Percentiles rank a stretch among this genome's conserved stretches.
phyloP scores from a whole-genome alignment of 1,139 yeast species.

The Scheffersomyces segobiensis region DNA sequence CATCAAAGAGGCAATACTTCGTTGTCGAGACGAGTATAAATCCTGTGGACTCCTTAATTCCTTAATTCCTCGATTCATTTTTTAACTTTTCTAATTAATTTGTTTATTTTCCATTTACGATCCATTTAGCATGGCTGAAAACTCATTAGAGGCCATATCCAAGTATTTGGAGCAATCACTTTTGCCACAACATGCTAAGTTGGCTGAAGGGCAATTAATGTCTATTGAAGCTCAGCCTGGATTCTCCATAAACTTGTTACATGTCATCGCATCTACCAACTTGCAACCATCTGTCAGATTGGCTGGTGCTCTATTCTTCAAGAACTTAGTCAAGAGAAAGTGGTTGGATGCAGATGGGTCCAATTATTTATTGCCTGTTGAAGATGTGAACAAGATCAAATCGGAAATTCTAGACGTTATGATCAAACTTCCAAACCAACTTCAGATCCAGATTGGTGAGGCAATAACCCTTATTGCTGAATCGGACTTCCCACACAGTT shows the following conservation, averaged over 20 bases:
- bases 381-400: constrained; percentile 71
- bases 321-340: constrained; percentile 77
- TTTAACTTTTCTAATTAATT: too few relatives aligned
- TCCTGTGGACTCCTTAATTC: neutral
- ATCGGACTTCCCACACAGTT: constrained; percentile 88
- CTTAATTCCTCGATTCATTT: neutral
- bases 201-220: constrained; percentile 60
- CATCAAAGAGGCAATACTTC: neutral
- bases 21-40: neutral
- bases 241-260: constrained; percentile 73
- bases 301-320: constrained; percentile 90
- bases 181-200: constrained; percentile 53
- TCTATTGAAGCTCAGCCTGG: constrained; percentile 66
- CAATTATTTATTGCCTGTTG: constrained; percentile 57
- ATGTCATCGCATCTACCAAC: constrained; percentile 68
- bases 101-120: neutral
- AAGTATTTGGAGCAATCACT: constrained; percentile 51
- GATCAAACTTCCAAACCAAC: constrained; percentile 71
- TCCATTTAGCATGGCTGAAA: constrained; percentile 29
- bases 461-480: constrained; percentile 92
- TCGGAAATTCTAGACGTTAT: constrained; percentile 75
- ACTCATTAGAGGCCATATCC: constrained; percentile 44
- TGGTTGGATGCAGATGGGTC: constrained; percentile 90
- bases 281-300: constrained; percentile 61
- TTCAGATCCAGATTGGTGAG: constrained; percentile 92